Base-by-base conservation (phyloP, 768 basidiomycete genomes). In the Coprinellus aureogranulatus region DNA sequence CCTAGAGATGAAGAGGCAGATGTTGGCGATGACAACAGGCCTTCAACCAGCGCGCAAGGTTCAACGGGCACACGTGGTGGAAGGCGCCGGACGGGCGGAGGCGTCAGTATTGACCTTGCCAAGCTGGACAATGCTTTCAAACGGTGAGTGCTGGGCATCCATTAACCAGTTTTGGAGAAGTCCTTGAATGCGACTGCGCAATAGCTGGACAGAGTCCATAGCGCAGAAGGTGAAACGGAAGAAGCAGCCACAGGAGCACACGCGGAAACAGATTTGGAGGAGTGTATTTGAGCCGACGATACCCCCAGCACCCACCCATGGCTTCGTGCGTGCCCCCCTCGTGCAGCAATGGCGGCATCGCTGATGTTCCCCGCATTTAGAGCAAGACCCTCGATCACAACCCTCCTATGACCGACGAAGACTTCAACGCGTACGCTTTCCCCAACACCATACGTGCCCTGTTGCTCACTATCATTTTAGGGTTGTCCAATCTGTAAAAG, bases 121-220 rank as follows among this genome's bases (percentile, higher is more conserved):
- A 90, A 90, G 65, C 68, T 93, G 57, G 91, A 93, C 67, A 83
- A 78, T 67, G 91, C 91, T 5, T 93, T 93, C 76, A 92, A 92
- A 72, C 81, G 89, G 87, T 86, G 16, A 22, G 58, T 41, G 23
- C 9, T 53, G 30, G 48, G n/a, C 41, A 34, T 18, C 23, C 20
- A 44, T 39, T 9, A 30, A 11, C 30, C 18, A 23, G 34, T 23
- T 31, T 14, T 5, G 20, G 27, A 12, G 50, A 12, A 18, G 14
- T 12, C 14, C 26, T 18, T 16, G 20, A 26, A 44, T 53, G 11
- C 40, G 47, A 49, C 39, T 54, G 23, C 28, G 4, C 11, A 28
- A 23, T 41, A 90, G 89, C 67, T 94, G 91, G 91, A 93, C 91
- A 12, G 85, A 89, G 64, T 88, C 87, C 54, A 92, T 94, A 63